phyloP scores from a whole-genome alignment of 1,139 yeast genomes.

The Yarrowia galli region DNA sequence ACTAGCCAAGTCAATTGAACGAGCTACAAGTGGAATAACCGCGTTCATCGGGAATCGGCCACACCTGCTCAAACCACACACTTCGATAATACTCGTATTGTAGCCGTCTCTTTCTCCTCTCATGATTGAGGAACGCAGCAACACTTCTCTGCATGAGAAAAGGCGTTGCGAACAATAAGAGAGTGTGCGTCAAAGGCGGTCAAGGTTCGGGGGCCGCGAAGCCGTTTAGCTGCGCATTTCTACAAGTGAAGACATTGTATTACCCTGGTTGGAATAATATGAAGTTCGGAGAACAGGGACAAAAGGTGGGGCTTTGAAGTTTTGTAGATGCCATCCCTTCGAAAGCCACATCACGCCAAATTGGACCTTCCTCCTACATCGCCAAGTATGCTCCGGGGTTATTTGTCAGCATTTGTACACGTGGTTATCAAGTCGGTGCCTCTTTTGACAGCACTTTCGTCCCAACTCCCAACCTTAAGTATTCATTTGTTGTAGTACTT shows the following conservation, averaged over 20 bases:
- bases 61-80: background rate
- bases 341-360: too few species aligned
- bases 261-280: too few species aligned
- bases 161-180: conserved; percentile 14
- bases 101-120: background rate
- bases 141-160: background rate
- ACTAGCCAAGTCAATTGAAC: too few species aligned
- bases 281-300: too few species aligned
- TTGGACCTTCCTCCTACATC: too few species aligned
- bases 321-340: too few species aligned
- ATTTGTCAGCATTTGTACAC: conserved; percentile 1
- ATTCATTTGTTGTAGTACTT: background rate
- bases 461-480: conserved; percentile 7
- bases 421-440: background rate
- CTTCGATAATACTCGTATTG: background rate
- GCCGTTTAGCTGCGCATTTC: too few species aligned
- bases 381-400: too few species aligned
- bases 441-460: conserved; percentile 2
- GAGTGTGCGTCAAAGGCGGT: conserved; percentile 2
- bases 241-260: too few species aligned
- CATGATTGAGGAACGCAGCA: background rate
- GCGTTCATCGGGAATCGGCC: too few species aligned
- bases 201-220: conserved; percentile 2
- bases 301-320: too few species aligned
- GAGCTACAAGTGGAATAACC: background rate